phyloP scores from a whole-genome alignment of 2,329 filamentous ascomycete species.

The Coniochaeta ligniaria region DNA sequence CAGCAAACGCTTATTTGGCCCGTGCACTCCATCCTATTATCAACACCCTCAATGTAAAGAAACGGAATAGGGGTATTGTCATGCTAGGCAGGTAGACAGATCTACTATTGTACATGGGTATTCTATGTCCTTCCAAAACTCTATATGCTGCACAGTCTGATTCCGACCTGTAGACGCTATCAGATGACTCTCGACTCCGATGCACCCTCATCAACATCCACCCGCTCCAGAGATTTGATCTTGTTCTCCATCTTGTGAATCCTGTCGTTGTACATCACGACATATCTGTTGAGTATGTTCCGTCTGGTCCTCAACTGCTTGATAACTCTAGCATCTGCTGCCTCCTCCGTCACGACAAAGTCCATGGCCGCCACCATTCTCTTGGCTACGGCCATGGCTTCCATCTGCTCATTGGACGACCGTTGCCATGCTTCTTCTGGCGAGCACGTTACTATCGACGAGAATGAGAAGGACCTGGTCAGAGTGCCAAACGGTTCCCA shows the following conservation, averaged over 20 bases:
- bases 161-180: background rate
- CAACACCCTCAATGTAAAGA: background rate
- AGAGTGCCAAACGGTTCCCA: slow-evolving; percentile 37
- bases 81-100: background rate
- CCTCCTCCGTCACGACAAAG: slow-evolving; percentile 31
- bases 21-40: background rate
- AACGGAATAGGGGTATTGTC: background rate
- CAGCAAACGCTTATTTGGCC: background rate
- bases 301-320: slow-evolving; percentile 22
- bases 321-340: slow-evolving; percentile 26
- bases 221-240: background rate
- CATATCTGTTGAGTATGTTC: slow-evolving; percentile 19
- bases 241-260: slow-evolving; percentile 7
- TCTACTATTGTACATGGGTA: background rate
- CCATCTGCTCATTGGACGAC: slow-evolving; percentile 24
- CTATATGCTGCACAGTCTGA: background rate
- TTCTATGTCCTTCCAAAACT: background rate
- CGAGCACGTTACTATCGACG: slow-evolving; percentile 16
- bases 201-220: background rate
- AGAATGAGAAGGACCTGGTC: slow-evolving; percentile 25
- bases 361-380: slow-evolving; percentile 38
- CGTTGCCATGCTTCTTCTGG: slow-evolving; percentile 16
- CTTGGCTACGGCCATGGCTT: slow-evolving; percentile 36
- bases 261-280: slow-evolving; percentile 17
- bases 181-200: background rate